Base-by-base conservation (phyloP, 2,329 filamentous ascomycete species). In the Pseudogymnoascus sp. region DNA sequence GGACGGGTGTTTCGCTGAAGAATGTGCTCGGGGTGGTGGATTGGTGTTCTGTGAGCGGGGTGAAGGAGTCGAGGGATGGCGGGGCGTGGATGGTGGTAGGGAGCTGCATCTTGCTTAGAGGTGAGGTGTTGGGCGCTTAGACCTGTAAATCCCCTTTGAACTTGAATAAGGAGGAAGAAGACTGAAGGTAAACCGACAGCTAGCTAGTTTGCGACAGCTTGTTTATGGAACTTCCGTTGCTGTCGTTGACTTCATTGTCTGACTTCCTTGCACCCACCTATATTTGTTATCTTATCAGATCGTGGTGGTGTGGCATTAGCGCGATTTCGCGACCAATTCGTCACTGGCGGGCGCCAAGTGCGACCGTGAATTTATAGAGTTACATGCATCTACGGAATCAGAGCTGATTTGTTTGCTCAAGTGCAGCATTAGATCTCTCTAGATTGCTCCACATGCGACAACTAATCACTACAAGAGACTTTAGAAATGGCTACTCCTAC, bases 1-100 rank as follows among this genome's bases (percentile, higher is more conserved):
- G 81, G 45, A 93, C 81, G 1, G 89, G 85, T 70, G 88, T 90
- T 28, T 83, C 84, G 68, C 81, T 83, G 69, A 87, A 88, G 76
- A 93, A 93, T 43, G 83, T 88, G 63, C 80, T 79, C 0, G 90
- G 90, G 1, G 90, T 93, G 70, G 87, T 85, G 61, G 85, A 79
- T 73, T 91, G 84, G 72, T 91, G 89, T 65, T 90, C 86, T 63
- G 81, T 78, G 52, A 93, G 80, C 4, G 83, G 78, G 35, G 81
- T 85, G 75, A 86, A 93, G 71, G 86, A 83, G 37, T 78, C 78
- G 12, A 79, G 70, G 14, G 80, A 76, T 4, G 88, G 88, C 28
- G 84, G 77, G 2, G 76, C 76, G 59, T 80, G 80, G 52, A 90
- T 83, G 1, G 83, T 85, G 4, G 80, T 83, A 28, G 68, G 67